A percentile compares a stretch with the other conserved stretches of the same genome.
Conservation (phyloP, 1,284 basidiomycete genomes). For the Boletus hoseneyae region DNA sequence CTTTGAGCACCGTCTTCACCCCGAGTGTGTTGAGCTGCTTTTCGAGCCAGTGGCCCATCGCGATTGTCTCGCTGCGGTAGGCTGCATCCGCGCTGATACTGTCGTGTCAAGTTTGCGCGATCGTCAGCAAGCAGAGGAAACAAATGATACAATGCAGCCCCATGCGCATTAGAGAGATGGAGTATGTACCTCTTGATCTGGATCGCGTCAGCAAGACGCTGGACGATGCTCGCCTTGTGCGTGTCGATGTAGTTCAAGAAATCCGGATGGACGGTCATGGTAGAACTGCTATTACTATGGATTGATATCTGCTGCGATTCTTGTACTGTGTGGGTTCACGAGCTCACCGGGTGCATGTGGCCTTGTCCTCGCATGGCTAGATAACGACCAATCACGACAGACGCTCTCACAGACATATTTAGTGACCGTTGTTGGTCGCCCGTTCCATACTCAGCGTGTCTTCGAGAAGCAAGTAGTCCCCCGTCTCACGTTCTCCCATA, state of each 20-base stretch:
- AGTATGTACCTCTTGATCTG: constrained; percentile 74
- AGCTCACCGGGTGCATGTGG: too few relatives aligned
- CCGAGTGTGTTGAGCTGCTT: constrained; percentile 70
- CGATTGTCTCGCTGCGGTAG: constrained; percentile 72
- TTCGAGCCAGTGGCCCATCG: constrained; percentile 82
- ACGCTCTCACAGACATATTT: too few relatives aligned
- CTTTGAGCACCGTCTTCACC: constrained; percentile 68
- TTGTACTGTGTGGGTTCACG: too few relatives aligned
- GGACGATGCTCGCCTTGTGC: constrained; percentile 72
- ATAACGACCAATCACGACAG: too few relatives aligned
- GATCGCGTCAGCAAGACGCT: constrained; percentile 80
- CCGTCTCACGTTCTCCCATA: too few relatives aligned
- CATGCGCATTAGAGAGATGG: neutral
- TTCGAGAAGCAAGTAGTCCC: too few relatives aligned
- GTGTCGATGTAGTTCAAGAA: constrained; percentile 66
- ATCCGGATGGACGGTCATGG: constrained; percentile 40
- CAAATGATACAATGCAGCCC: too few relatives aligned
- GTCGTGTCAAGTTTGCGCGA: neutral
- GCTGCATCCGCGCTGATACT: constrained; percentile 68
- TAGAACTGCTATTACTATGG: neutral
- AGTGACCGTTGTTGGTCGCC: too few relatives aligned
- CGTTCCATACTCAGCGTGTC: too few relatives aligned
- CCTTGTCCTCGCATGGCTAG: too few relatives aligned
- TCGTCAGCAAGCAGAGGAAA: neutral
- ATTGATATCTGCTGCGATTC: too few relatives aligned